Conservation (phyloP, 1,139 yeast species). For the Arxiozyma heterogenica region DNA sequence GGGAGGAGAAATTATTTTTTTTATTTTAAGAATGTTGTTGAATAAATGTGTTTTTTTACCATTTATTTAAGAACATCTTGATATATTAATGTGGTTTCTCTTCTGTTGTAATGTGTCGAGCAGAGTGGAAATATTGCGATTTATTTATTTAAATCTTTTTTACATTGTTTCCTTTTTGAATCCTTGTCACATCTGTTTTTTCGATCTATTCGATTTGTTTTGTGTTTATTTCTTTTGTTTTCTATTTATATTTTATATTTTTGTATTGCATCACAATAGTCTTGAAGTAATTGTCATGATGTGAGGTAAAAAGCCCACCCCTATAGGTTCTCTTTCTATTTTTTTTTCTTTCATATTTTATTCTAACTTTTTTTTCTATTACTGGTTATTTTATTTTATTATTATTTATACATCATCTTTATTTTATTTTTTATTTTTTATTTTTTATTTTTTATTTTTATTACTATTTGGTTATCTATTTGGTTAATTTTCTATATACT, state of each 20-base stretch:
- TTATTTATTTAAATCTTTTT: neutral
- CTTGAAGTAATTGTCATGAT: neutral
- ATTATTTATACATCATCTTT: neutral
- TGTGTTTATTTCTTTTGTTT: neutral
- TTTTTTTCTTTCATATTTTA: no score
- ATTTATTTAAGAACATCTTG: neutral
- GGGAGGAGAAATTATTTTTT: neutral
- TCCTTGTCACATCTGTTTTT: conserved; percentile 23
- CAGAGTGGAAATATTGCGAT: conserved; percentile 21
- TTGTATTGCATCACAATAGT: neutral
- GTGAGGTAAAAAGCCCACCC: neutral
- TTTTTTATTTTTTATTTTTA: no score
- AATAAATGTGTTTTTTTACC: neutral
- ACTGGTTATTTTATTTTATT: neutral
- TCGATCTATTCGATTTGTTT: neutral
- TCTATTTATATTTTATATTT: neutral
- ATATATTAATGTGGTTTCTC: neutral
- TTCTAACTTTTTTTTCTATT: neutral
- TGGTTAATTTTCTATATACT: neutral
- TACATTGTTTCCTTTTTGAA: conserved; percentile 25
- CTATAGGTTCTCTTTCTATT: no score
- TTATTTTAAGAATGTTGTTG: neutral
- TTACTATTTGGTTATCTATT: neutral
- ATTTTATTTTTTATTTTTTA: no score
- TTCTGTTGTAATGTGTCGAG: conserved; percentile 8